Evolutionary conservation across 371 early-diverging fungal genomes (phyloP).

Genomic region (Mortierella polycephala): DNA sequence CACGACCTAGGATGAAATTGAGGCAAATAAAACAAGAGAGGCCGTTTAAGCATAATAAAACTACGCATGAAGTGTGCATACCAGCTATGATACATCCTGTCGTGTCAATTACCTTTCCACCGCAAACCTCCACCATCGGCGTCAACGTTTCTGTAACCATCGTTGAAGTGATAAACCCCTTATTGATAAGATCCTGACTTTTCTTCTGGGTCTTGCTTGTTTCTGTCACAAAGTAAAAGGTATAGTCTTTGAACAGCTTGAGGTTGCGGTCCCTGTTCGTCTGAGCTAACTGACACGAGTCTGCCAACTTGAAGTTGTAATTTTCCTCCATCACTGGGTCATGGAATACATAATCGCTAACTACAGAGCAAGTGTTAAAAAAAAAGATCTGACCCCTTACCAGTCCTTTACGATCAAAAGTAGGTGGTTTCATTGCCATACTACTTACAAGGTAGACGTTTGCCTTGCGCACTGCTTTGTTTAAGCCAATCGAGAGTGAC

Average conservation of each 20-base stretch:
- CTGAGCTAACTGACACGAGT: slow-evolving; percentile 2
- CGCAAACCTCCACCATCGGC: slow-evolving; percentile 16
- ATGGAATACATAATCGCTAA: slow-evolving; percentile 1
- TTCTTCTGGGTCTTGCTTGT: not conserved
- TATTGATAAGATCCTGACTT: not conserved
- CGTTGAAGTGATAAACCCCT: not conserved
- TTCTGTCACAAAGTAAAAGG: slow-evolving; percentile 14
- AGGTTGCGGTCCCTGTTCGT: not conserved
- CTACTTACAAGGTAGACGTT: slow-evolving; percentile 14
- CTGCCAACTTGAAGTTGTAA: slow-evolving; percentile 4
- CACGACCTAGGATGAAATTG: not conserved
- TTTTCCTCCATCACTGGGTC: slow-evolving; percentile 6
- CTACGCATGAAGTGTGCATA: not conserved
- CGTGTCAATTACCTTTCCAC: slow-evolving; percentile 9
- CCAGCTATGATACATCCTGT: not conserved
- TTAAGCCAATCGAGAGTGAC: slow-evolving; percentile 17
- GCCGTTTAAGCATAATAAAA: not conserved
- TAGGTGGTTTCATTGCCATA: not conserved
- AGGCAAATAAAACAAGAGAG: not conserved
- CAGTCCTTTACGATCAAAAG: not conserved
- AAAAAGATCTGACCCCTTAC: not conserved
- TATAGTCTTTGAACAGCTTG: not conserved
- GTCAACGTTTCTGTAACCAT: not conserved
- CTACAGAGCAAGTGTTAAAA: not conserved
- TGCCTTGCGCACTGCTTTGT: not conserved